Evolutionary conservation across 2,329 filamentous ascomycete species (phyloP), one percentile per base, ranked within the genome.

Genomic region (Fusarium nodosum): DNA sequence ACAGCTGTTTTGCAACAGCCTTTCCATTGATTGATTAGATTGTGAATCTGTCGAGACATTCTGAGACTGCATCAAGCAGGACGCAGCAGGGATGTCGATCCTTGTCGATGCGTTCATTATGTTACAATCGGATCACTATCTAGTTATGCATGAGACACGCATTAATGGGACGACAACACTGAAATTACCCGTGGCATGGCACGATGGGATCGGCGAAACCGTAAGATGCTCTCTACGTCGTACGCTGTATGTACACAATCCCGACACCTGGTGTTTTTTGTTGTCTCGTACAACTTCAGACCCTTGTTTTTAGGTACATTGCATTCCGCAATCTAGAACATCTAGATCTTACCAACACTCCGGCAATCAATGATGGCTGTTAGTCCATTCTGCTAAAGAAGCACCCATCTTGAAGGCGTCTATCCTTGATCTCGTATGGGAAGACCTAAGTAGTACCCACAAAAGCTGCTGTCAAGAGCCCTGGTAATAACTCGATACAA

Each of bases 151-250:
- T 74, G 38, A 52, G 48, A 30, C 18, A 69, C 73, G 71, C 66
- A 69, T 44, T 41, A 31, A 68, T 73, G 71, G 60, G 63, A 74
- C 69, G 71, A 73, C 64, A 53, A 42, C 38, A 54, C 55, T 70
- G 54, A 58, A 44, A 68, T 44, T 64, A 55, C 63, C 67, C 58
- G 55, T 68, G 28, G 34, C 6, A 71, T 70, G 58, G 63, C 50
- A 60, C 67, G 57, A 69, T 68, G 51, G 41, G 54, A 68, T 58
- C 47, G 45, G 34, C 22, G 51, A 56, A 62, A 48, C 51, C 47
- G 47, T 66, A 54, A 65, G 62, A 60, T 65, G 36, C 30, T 41
- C 22, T 18, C 31, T 31, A 12, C 18, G 11, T 18, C 10, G 46
- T 51, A 28, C 18, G 18, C 16, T 16, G 33, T 34, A 34, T 34